Base-by-base conservation (phyloP, 805 yeast genomes). In the Wickerhamomyces tratensis region DNA sequence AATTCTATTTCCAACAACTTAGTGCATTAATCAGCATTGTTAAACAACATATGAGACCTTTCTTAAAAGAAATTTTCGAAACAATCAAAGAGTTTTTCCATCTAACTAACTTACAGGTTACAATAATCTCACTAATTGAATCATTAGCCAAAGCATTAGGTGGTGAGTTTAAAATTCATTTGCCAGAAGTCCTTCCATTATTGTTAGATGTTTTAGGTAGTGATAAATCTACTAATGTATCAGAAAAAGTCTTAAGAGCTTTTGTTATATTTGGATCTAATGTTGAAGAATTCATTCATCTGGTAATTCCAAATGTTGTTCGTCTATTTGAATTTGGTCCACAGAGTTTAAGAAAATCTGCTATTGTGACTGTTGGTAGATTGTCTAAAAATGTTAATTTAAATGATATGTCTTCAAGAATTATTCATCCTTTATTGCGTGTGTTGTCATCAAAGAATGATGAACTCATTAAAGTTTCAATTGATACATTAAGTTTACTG, bases 21-120 rank as follows among this genome's bases (percentile, higher is more conserved):
- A 82, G 93, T 11, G 81, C 81, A 1, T 67, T 93, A 48, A 80
- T 89, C 6, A 64, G 76, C 20, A 86, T 88, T 49, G 96, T 89
- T 30, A 86, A 85, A 49, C 91, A 87, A 54, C 96, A 93, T 56
- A 85, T 93, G 15, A 69, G 97, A 40, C 91, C 95, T 2, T 84
- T 78, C 53, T 70, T 93, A 38, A 72, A 76, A 4, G 85, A 82
- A 35, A 79, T 94, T 7, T 86, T 88, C 53, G 77, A 65, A 5
- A 77, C 85, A 0, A 77, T 91, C 41, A 77, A 77, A 46, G 94
- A 86, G 47, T 86, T 79, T 47, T 89, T 88, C 60, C 63, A 66
- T 11, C 54, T 67, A 25, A 72, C 78, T 15, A 70, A 79, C 43
- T 65, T 89, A 39, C 95, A 89, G 55, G 79, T 79, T 5, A 83